These are phyloP conservation scores for Colletotrichum viniferum DNA, from an alignment of 2,329 filamentous ascomycete species.

Conservation along the genomic window DNA sequence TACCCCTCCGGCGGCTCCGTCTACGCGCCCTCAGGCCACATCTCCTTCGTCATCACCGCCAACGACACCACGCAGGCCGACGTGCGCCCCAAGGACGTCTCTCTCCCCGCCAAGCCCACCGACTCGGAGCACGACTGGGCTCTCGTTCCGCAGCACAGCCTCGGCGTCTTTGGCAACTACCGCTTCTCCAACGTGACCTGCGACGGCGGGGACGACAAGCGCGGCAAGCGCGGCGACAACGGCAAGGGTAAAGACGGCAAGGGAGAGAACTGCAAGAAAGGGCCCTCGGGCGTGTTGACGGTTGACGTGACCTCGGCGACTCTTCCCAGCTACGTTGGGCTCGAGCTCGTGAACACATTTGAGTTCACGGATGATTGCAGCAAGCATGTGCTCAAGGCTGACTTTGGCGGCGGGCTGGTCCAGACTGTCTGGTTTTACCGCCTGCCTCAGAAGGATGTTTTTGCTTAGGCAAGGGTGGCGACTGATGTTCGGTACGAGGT, in stretches of 20 bases:
- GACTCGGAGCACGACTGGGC: background rate
- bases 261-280: background rate
- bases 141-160: constrained; percentile 6
- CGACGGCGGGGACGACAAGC: background rate
- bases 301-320: background rate
- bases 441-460: background rate
- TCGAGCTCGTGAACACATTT: background rate
- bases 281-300: background rate
- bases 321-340: constrained; percentile 9
- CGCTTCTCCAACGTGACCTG: background rate
- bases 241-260: background rate
- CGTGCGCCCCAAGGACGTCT: background rate
- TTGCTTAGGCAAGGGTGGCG: background rate
- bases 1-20: background rate
- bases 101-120: background rate
- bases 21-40: background rate
- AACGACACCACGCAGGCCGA: constrained; percentile 6
- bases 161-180: background rate
- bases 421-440: constrained; percentile 9
- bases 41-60: constrained; percentile 6
- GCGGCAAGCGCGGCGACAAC: background rate
- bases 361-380: background rate
- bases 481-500: too few relatives aligned
- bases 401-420: background rate
- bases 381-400: background rate